Evolutionary conservation across 331 rosid species (phyloP).

Genomic region (Dryas integrifolia): DNA sequence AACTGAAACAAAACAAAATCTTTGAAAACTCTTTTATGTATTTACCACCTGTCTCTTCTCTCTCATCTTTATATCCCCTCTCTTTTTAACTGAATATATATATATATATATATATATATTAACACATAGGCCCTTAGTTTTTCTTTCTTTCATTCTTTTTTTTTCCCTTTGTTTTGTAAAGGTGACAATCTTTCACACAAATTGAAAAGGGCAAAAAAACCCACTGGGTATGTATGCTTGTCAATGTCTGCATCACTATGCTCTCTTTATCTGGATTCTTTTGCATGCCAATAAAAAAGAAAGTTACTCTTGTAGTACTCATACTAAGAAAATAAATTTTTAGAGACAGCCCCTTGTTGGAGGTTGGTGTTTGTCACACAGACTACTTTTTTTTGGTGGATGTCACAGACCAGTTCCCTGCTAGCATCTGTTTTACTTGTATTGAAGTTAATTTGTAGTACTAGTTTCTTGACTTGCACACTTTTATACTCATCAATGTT

Average conservation of each 20-base stretch:
- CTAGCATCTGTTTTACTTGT: background rate
- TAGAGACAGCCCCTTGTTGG: background rate
- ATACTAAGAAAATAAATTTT: background rate
- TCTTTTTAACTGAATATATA: background rate
- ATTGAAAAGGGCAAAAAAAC: too few species aligned
- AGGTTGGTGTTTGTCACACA: background rate
- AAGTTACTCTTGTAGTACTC: background rate
- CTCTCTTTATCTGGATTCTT: background rate
- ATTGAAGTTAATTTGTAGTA: background rate
- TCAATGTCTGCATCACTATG: background rate
- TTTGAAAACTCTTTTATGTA: background rate
- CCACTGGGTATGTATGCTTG: background rate
- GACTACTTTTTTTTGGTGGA: too few species aligned
- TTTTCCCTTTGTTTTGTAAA: too few species aligned
- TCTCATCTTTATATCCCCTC: background rate
- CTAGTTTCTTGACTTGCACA: slow-evolving; percentile 12
- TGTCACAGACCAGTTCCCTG: too few species aligned
- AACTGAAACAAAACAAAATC: too few species aligned
- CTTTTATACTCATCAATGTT: background rate
- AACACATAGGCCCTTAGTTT: background rate
- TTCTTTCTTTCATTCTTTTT: background rate
- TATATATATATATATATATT: background rate
- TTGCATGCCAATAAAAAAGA: background rate
- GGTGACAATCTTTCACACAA: too few species aligned
- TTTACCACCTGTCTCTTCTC: background rate